Evolutionary conservation across 495 filamentous ascomycete species (phyloP), one percentile per base, ranked within the genome.

Genomic region (Astrothelium subdiscretum): DNA sequence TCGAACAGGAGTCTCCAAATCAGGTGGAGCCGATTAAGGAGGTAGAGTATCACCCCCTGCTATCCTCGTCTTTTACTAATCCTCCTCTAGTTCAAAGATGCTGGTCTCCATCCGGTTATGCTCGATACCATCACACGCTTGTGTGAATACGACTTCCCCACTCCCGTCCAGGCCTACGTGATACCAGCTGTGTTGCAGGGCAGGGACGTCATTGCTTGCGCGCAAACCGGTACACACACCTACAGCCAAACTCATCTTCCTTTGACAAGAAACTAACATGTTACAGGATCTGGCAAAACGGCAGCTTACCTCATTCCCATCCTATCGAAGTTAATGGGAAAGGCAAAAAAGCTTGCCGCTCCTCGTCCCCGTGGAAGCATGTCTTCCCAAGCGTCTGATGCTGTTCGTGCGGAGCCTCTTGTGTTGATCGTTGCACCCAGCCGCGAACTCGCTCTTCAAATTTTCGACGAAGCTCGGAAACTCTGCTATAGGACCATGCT

Each of bases 401-500:
- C 69, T 2, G 79, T 86, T 24, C 80, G 82, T 40, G 91, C 89
- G 12, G 91, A 97, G 75, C 94, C 94, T 1, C 72, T 97, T 18
- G 86, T 97, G 0, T 76, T 97, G 15, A 79, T 97, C 54, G 79
- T 98, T n/a, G 85, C 81, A 40, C 94, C 94, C 10, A 90, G 83
- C 63, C 88, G 94, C 57, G 94, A 98, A 80, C 76, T 98, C 12
- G 88, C 90, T 0, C 87, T 87, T 4, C 94, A 98, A 72, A 95
- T 97, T 65, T 97, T 96, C 74, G 89, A 95, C 63, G 92, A 97
- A 69, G 85, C 89, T 15, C 85, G 94, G 62, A 89, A 90, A 63
- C 82, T 96, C 43, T 95, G 90, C 70, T 97, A 98, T 68, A 85
- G 94, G 13, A 90, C 89, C 18, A 96, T 94, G 89, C 80, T 97